These are phyloP conservation scores for Trametes versicolor DNA, from an alignment of 1,284 basidiomycete genomes.

Conservation along the genomic window DNA sequence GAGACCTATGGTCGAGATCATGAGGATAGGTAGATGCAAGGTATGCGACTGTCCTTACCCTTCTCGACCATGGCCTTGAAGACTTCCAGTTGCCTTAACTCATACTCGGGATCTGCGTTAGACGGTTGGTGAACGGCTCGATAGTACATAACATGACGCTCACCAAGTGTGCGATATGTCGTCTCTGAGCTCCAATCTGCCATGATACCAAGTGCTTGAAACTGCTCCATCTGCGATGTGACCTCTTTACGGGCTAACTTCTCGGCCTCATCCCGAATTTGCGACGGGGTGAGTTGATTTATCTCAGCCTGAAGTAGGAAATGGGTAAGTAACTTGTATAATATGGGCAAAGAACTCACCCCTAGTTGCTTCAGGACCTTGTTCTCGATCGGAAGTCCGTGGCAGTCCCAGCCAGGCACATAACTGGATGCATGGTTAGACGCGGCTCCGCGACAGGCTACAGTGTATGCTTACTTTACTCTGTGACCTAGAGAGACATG, in stretches of 20 bases:
- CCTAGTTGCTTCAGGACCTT: constrained; percentile 86
- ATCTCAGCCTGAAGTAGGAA: constrained; percentile 45
- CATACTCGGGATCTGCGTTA: constrained; percentile 81
- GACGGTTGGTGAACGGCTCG: constrained; percentile 14
- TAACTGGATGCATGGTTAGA: constrained; percentile 62
- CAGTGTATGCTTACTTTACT: constrained; percentile 76
- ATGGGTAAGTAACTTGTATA: too few relatives aligned
- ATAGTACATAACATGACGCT: constrained; percentile 36
- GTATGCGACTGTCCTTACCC: constrained; percentile 53
- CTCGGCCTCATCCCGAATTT: constrained; percentile 81
- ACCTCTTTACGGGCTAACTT: constrained; percentile 83
- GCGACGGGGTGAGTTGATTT: constrained; percentile 61
- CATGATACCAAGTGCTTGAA: constrained; percentile 89
- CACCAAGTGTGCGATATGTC: constrained; percentile 91
- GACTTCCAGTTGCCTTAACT: constrained; percentile 88
- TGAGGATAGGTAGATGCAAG: background rate
- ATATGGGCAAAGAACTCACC: constrained; percentile 50
- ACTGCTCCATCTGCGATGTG: constrained; percentile 82
- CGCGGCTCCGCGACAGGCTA: too few relatives aligned
- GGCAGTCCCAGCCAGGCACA: constrained; percentile 98
- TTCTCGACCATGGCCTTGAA: constrained; percentile 92
- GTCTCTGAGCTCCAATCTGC: constrained; percentile 84
- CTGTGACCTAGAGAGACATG: constrained; percentile 82
- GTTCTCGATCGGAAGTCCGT: constrained; percentile 96
- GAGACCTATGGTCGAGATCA: constrained; percentile 58